Evolutionary conservation across 2,329 filamentous ascomycete species (phyloP), one percentile per base, ranked within the genome.

Genomic region (Fusarium sp.): DNA sequence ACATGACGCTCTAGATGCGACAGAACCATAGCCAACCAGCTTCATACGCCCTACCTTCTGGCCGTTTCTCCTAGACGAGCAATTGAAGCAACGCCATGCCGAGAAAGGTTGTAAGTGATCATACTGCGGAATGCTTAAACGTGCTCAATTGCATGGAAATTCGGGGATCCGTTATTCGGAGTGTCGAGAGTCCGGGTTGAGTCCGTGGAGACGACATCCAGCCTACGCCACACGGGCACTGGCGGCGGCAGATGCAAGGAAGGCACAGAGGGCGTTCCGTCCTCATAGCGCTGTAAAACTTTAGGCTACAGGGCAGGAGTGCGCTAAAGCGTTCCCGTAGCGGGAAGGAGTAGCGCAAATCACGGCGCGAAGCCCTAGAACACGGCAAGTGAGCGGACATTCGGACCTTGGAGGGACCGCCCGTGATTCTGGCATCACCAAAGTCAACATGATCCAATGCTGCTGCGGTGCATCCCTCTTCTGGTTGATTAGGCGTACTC

Each of bases 1-100:
- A 74, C 71, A 69, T 75, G 72, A 71, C 66, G 39, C 52, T 41
- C 57, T 48, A 45, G 35, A 54, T 24, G 56, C 66, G 59, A 66
- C 56, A 71, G 48, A 63, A 54, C 52, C 39, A 69, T 54, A 29
- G 52, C 52, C 57, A 64, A 48, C 52, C 58, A 66, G 50, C 58
- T 48, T 29, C 63, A 45, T 37, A 31, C 50, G 60, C 57, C 60
- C 24, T 29, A 37, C 65, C 58, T 59, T 61, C 68, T 63, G 60
- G 62, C 57, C 29, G 9, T 68, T 52, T 20, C 29, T 54, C 56
- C 56, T n/a, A 61, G 37, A 39, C 16, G 60, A 50, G 62, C 45
- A 41, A 50, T 39, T 29, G 22, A 62, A 50, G 31, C 41, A 59
- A n/a, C 33, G 22, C 10, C 35, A 39, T 70, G 43, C 50, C 43